phyloP scores from a whole-genome alignment of 768 basidiomycete genomes.

The Hysterangium stoloniferum region DNA sequence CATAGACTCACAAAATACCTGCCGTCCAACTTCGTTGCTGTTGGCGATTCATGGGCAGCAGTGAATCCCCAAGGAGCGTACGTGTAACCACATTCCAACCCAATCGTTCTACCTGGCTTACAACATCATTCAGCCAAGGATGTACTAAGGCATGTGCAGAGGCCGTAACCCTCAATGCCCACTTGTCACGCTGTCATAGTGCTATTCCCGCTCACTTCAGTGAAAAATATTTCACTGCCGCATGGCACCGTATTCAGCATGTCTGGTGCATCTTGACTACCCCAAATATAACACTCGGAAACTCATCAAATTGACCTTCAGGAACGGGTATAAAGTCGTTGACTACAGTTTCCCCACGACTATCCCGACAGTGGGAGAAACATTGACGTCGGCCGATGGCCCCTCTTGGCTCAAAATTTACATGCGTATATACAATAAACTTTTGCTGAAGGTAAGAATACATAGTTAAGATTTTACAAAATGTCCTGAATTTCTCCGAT shows the following conservation, averaged over 20 bases:
- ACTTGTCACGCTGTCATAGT: background rate
- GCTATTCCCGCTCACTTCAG: background rate
- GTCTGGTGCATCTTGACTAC: conserved; percentile 8
- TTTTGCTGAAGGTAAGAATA: background rate
- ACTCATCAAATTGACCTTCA: background rate
- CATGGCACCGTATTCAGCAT: too few species aligned
- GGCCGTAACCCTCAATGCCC: conserved; percentile 3
- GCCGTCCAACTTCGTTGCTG: conserved; percentile 17
- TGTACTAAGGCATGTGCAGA: conserved; percentile 8
- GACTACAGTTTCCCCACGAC: conserved; percentile 15
- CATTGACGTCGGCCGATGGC: background rate
- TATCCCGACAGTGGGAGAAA: conserved; percentile 13
- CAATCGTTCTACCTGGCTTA: background rate
- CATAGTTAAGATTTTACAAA: background rate
- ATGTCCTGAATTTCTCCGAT: background rate
- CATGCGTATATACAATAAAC: background rate
- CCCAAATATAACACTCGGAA: conserved; percentile 9
- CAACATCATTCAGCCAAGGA: background rate
- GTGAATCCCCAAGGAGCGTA: conserved; percentile 14
- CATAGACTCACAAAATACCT: conserved; percentile 11
- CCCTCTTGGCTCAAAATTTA: background rate
- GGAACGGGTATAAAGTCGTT: background rate
- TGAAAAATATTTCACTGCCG: background rate
- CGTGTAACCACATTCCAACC: background rate
- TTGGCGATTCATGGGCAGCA: conserved; percentile 15